Percentiles rank a stretch among this genome's conserved stretches.
Conservation (phyloP, 1,139 yeast genomes). For the Pichia sp. region DNA sequence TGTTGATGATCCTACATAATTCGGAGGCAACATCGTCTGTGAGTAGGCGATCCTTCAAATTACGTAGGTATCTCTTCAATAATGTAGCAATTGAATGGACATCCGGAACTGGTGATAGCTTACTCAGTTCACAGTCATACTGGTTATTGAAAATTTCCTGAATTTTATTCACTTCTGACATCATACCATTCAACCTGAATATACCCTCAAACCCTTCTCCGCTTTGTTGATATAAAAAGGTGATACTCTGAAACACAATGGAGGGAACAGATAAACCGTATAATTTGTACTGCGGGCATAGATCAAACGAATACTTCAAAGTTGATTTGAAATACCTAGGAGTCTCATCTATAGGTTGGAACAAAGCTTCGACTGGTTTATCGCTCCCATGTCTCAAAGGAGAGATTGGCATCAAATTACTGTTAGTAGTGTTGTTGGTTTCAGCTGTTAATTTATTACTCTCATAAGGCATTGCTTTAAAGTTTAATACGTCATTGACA, state of each 20-base stretch:
- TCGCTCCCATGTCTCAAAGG: slow-evolving; percentile 11
- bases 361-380: slow-evolving; percentile 14
- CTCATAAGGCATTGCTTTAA: slow-evolving; percentile 33
- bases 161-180: slow-evolving; percentile 66
- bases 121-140: slow-evolving; percentile 61
- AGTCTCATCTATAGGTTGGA: slow-evolving; percentile 26
- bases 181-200: slow-evolving; percentile 87
- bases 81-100: slow-evolving; percentile 35
- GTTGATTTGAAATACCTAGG: slow-evolving; percentile 57
- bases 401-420: slow-evolving; percentile 4
- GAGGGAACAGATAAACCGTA: slow-evolving; percentile 54
- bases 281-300: slow-evolving; percentile 39
- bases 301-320: slow-evolving; percentile 46
- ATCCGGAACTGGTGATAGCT: slow-evolving; percentile 29
- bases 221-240: slow-evolving; percentile 58
- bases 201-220: slow-evolving; percentile 88
- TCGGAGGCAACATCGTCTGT: slow-evolving; percentile 28
- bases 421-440: slow-evolving; percentile 14
- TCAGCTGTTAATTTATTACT: slow-evolving; percentile 17
- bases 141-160: slow-evolving; percentile 57
- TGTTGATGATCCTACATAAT: slow-evolving; percentile 24
- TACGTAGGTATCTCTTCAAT: slow-evolving; percentile 32
- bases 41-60: slow-evolving; percentile 29
- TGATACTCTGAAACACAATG: slow-evolving; percentile 71
- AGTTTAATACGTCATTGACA: slow-evolving; percentile 25